These are phyloP conservation scores for Myrmaecium sp. DNA, from an alignment of 2,329 filamentous ascomycete genomes.

Conservation along the genomic window DNA sequence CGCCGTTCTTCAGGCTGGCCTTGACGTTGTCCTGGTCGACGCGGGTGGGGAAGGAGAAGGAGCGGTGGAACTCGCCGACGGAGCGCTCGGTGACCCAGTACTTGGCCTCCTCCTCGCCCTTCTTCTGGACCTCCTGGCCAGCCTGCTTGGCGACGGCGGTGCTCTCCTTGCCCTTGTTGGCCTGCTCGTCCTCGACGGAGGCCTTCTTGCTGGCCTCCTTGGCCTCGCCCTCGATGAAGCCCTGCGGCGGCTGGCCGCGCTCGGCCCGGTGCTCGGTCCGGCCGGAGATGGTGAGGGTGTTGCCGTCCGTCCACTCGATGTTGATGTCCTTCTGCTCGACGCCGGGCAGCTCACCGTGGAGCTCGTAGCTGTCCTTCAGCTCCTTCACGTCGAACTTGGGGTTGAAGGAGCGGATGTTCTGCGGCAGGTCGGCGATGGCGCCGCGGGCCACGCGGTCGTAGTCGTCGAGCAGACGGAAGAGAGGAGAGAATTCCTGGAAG, in stretches of 20 bases:
- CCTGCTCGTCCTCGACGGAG: conserved; percentile 47
- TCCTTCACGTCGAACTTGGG: conserved; percentile 70
- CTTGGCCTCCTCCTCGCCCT: conserved; percentile 29
- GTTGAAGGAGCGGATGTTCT: conserved; percentile 40
- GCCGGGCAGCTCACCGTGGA: conserved; percentile 66
- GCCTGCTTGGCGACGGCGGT: conserved; percentile 13
- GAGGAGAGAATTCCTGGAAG: conserved; percentile 23
- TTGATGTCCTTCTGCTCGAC: conserved; percentile 55
- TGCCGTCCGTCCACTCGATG: conserved; percentile 63
- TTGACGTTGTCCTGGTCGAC: conserved; percentile 45
- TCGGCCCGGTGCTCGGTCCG: conserved; percentile 48
- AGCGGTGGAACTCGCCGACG: conserved; percentile 41
- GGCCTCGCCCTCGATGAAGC: conserved; percentile 27
- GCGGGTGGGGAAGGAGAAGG: conserved; percentile 39
- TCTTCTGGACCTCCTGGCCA: conserved; percentile 21
- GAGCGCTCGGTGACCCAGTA: conserved; percentile 53
- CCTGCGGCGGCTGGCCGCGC: conserved; percentile 33
- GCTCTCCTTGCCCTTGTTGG: conserved; percentile 8
- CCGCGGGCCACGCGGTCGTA: conserved; percentile 21
- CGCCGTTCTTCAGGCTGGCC: conserved; percentile 43
- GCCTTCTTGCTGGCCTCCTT: conserved; percentile 28
- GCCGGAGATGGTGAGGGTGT: conserved; percentile 56
- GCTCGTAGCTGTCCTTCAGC: conserved; percentile 49
- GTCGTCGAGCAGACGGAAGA: conserved; percentile 32
- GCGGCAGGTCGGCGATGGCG: conserved; percentile 11